phyloP scores from a whole-genome alignment of 2,329 filamentous ascomycete species.

The Paecilomyces formosus region DNA sequence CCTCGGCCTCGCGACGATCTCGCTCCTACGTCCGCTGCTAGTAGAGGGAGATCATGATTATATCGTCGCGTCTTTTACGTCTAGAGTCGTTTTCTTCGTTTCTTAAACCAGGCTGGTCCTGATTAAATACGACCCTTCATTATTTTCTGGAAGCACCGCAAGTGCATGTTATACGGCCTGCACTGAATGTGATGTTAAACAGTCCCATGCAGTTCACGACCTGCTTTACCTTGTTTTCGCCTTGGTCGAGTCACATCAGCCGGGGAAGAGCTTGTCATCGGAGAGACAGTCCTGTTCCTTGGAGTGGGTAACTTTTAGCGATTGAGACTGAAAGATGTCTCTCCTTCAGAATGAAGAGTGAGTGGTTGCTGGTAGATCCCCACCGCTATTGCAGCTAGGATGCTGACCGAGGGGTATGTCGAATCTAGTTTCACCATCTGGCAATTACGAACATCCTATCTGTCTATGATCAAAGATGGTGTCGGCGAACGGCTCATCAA shows the following conservation, averaged over 20 bases:
- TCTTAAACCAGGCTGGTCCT: conserved; percentile 27
- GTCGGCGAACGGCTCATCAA: conserved; percentile 60
- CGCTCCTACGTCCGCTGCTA: conserved; percentile 3
- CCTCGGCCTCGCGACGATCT: conserved; percentile 2
- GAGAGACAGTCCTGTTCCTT: background rate
- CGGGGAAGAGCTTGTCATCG: background rate
- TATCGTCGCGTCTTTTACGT: background rate
- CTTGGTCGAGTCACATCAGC: background rate
- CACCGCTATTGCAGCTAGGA: background rate
- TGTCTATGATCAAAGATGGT: conserved; percentile 57
- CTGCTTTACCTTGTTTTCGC: background rate
- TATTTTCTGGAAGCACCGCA: conserved; percentile 1
- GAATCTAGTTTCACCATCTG: conserved; percentile 54
- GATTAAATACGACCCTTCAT: conserved; percentile 9
- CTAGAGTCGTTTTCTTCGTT: background rate
- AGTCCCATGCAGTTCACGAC: background rate
- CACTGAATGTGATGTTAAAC: conserved; percentile 1
- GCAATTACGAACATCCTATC: conserved; percentile 58
- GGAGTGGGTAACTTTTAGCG: background rate
- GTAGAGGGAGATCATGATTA: background rate
- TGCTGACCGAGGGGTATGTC: conserved; percentile 2
- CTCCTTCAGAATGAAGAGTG: conserved; percentile 47
- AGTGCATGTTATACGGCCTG: background rate
- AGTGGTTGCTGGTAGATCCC: conserved; percentile 11
- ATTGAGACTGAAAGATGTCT: conserved; percentile 29